Evolutionary conservation across 1,139 yeast species (phyloP), one percentile per base, ranked within the genome.

Genomic region (Hyphopichia khmerensis): DNA sequence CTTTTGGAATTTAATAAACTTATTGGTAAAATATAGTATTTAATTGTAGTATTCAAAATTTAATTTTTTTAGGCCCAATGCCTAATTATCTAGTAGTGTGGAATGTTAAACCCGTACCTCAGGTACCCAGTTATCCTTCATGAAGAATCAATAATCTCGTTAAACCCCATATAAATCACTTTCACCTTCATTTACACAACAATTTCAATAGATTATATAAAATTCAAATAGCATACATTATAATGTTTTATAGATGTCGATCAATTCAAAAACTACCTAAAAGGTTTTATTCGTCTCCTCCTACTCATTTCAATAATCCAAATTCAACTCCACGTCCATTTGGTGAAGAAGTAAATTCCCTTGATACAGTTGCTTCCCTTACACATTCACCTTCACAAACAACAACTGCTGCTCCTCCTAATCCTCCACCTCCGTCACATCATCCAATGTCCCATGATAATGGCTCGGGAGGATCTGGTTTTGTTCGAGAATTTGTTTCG

Each of bases 401-500:
- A 19, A 14, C 27, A 11, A 11, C n/a, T 9, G 13, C 31, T 5
- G 19, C 19, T 15, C 11, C 38, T 15, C 21, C 38, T 11, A 3
- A 15, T 3, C 10, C 38, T 10, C 14, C 38, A 24, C 13, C 38
- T 15, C 24, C 38, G 10, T 30, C 33, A 5, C 36, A 15, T 33
- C 7, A 6, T 33, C 24, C 10, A 8, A 14, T 11, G 16, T 4
- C 6, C 18, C 17, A 11, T 15, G 29, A 13, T 9, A 8, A 7
- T 9, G 29, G n/a, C 10, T 8, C 15, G 4, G 33, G 33, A 17
- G 16, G 33, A 11, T 15, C 18, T 4, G 16, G 19, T 8, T 15
- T 30, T 16, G 33, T 30, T 30, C 57, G 57, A 40, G 77, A 72
- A 36, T 43, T 72, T 17, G 53, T 70, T 1, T 53, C 67, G 2